These are phyloP conservation scores for Bocquillonia castaneifolia DNA, from an alignment of 441 rosid genomes.

Conservation along the genomic window DNA sequence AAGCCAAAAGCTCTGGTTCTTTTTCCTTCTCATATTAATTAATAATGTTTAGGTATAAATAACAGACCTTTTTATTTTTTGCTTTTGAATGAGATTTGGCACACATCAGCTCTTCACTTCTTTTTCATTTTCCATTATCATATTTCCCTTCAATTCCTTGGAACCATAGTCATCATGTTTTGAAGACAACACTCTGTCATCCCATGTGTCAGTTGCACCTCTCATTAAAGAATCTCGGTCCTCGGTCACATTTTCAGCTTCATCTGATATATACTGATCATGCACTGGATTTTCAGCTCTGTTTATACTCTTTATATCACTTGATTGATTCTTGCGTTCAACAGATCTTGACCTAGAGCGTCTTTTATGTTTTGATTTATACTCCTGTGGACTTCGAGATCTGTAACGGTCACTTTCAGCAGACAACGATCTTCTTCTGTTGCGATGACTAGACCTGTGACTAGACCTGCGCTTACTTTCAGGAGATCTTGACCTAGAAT, in stretches of 20 bases:
- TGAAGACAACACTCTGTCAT: conserved; percentile 18
- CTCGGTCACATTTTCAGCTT: conserved; percentile 17
- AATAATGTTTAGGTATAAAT: conserved; percentile 18
- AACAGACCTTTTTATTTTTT: conserved; percentile 25
- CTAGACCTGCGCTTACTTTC: conserved; percentile 42
- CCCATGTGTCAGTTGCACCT: conserved; percentile 15
- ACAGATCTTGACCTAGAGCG: conserved; percentile 38
- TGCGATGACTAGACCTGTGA: conserved; percentile 41
- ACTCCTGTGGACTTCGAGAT: conserved; percentile 44
- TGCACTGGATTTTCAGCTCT: conserved; percentile 26
- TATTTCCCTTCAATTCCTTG: conserved; percentile 26
- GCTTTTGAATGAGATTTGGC: conserved; percentile 12
- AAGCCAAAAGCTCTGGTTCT: not conserved
- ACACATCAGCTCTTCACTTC: conserved; percentile 18
- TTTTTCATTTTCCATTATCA: conserved; percentile 19
- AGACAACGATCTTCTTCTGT: conserved; percentile 43
- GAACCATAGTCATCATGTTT: conserved; percentile 28
- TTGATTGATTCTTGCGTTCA: conserved; percentile 30
- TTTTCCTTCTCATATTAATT: not conserved
- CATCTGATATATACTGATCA: conserved; percentile 11
- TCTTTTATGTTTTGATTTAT: conserved; percentile 35
- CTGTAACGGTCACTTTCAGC: conserved; percentile 38
- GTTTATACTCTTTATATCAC: conserved; percentile 23
- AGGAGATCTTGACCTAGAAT: conserved; percentile 51
- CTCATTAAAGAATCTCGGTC: conserved; percentile 24